Percentiles rank a stretch among this genome's conserved stretches.
Conservation (phyloP, 129 eudicot species). For the Flaveria sonorensis region DNA sequence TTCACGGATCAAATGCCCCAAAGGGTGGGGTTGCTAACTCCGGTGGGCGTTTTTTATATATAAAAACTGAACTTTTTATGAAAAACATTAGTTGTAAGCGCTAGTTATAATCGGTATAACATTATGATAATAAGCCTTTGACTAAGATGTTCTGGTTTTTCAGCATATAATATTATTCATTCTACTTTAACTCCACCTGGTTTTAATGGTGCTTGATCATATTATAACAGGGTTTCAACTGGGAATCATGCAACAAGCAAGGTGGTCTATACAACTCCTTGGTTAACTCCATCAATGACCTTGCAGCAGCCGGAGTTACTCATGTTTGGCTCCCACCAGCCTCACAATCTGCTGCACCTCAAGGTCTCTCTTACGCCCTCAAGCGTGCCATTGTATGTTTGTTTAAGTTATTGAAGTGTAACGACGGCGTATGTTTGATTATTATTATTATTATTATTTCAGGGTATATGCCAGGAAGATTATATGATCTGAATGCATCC, state of each 20-base stretch:
- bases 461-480: conserved; percentile 81
- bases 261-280: conserved; percentile 72
- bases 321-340: conserved; percentile 91
- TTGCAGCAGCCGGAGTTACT: conserved; percentile 61
- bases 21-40: too few relatives aligned
- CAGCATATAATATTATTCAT: too few relatives aligned
- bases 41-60: too few relatives aligned
- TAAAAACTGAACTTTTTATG: too few relatives aligned
- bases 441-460: neutral
- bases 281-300: conserved; percentile 36
- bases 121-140: too few relatives aligned
- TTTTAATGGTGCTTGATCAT: neutral
- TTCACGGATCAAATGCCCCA: too few relatives aligned
- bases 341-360: conserved; percentile 62
- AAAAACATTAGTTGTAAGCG: too few relatives aligned
- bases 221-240: conserved; percentile 61
- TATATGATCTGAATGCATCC: conserved; percentile 69
- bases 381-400: neutral
- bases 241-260: conserved; percentile 64
- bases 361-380: conserved; percentile 39
- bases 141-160: too few relatives aligned
- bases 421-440: neutral
- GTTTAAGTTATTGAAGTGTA: neutral
- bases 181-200: too few relatives aligned
- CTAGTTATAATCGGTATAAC: too few relatives aligned